Conservation (phyloP, 768 basidiomycete genomes). For the Pleurotus eryngii region DNA sequence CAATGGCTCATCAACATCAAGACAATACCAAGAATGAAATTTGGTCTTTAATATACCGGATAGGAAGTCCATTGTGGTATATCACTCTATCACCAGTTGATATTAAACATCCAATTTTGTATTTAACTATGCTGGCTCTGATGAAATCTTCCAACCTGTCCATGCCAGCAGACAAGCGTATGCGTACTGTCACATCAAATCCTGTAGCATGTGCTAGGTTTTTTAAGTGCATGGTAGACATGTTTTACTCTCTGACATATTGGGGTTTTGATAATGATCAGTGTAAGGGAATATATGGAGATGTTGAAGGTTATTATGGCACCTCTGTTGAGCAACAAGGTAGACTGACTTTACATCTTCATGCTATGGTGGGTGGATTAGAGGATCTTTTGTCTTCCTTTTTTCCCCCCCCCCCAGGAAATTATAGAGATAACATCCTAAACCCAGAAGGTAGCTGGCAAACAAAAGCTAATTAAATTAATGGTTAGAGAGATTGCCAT, state of each 20-base stretch:
- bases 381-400: constrained; percentile 13
- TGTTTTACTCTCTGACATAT: constrained; percentile 22
- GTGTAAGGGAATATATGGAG: too few relatives aligned
- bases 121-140: constrained; percentile 18
- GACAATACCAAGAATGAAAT: not conserved
- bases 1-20: constrained; percentile 16
- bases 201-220: constrained; percentile 29
- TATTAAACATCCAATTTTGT: constrained; percentile 10
- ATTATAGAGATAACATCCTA: constrained; percentile 24
- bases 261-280: constrained; percentile 13
- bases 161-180: constrained; percentile 12
- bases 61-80: constrained; percentile 18
- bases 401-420: too few relatives aligned
- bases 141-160: constrained; percentile 8
- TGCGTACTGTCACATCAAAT: constrained; percentile 17
- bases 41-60: constrained; percentile 14
- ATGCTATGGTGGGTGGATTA: constrained; percentile 29
- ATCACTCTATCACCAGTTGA: not conserved
- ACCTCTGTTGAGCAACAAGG: constrained; percentile 32
- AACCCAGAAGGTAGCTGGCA: constrained; percentile 13
- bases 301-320: constrained; percentile 22
- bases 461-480: constrained; percentile 7
- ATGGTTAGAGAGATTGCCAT: constrained; percentile 8
- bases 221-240: constrained; percentile 26
- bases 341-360: too few relatives aligned